Conservation (phyloP, 805 yeast genomes). For the Torulaspora microellipsoides region DNA sequence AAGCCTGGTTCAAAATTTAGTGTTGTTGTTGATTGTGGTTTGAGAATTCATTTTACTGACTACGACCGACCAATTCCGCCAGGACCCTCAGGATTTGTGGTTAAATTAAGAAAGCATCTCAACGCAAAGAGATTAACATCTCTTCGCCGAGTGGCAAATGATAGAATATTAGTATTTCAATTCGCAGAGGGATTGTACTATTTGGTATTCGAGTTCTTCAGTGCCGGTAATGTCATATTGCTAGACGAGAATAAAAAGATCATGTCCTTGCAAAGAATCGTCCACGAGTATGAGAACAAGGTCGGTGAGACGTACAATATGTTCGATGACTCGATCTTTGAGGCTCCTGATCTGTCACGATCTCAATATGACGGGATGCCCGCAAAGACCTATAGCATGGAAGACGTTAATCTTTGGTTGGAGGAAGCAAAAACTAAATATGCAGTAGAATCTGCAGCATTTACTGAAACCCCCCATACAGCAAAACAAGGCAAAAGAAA, state of each 20-base stretch:
- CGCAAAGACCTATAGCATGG: constrained; percentile 8
- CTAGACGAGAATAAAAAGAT: constrained; percentile 67
- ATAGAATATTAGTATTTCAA: constrained; percentile 76
- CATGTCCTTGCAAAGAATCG: constrained; percentile 70
- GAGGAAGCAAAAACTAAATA: constrained; percentile 16
- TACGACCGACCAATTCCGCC: constrained; percentile 78
- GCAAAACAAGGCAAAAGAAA: constrained; percentile 24
- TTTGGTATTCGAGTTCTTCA: constrained; percentile 84
- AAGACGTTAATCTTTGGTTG: constrained; percentile 30
- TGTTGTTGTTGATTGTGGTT: constrained; percentile 81
- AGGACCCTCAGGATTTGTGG: constrained; percentile 79
- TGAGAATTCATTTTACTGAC: constrained; percentile 70
- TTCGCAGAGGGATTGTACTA: constrained; percentile 79
- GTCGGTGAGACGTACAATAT: constrained; percentile 68
- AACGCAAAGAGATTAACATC: constrained; percentile 72
- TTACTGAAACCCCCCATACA: constrained; percentile 3
- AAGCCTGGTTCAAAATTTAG: constrained; percentile 76
- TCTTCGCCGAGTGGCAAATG: constrained; percentile 69
- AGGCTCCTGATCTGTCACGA: background rate
- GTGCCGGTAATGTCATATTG: constrained; percentile 87
- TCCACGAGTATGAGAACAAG: constrained; percentile 63
- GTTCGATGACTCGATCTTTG: constrained; percentile 53
- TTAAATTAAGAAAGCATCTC: constrained; percentile 80
- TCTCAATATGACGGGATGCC: constrained; percentile 8
- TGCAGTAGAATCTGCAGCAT: constrained; percentile 9